Percentiles rank a stretch among this genome's conserved stretches.
phyloP scores from a whole-genome alignment of 73 alveolate species.

The Symbiodinium pilosum region DNA sequence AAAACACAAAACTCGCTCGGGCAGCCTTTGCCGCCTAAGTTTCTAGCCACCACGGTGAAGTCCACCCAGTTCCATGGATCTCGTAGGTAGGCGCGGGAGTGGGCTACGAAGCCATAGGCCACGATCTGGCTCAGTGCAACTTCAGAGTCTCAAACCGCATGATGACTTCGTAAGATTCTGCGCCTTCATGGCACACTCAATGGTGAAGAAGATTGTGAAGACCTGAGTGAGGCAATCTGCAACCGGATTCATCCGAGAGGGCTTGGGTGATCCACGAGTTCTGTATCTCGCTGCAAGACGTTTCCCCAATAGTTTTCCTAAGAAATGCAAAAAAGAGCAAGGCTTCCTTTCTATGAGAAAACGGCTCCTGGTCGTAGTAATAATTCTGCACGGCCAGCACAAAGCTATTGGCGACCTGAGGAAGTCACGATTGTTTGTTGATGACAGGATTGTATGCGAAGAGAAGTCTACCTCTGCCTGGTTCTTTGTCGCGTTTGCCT shows the following conservation, averaged over 20 bases:
- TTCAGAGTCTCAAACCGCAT: no score
- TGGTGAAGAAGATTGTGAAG: slow-evolving; percentile 48
- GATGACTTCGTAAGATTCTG: not conserved
- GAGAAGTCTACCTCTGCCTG: no score
- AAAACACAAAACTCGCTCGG: not conserved
- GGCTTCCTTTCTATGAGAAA: no score
- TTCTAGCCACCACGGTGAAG: slow-evolving; percentile 33
- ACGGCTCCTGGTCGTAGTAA: slow-evolving; percentile 63
- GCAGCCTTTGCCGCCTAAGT: not conserved
- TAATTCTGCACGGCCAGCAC: slow-evolving; percentile 64
- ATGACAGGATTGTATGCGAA: not conserved
- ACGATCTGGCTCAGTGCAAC: slow-evolving; percentile 10
- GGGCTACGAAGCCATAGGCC: slow-evolving; percentile 78
- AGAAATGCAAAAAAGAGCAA: not conserved
- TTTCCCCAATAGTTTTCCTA: slow-evolving; percentile 69
- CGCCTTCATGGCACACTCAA: slow-evolving; percentile 65
- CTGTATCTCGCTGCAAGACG: slow-evolving; percentile 49
- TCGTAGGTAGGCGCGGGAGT: slow-evolving; percentile 59
- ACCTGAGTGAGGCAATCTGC: not conserved
- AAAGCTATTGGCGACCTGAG: slow-evolving; percentile 66
- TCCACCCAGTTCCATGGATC: slow-evolving; percentile 88
- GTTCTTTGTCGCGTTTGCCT: no score
- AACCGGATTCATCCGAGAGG: not conserved
- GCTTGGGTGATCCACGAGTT: not conserved
- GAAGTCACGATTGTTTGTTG: not conserved